A percentile compares a stretch with the other conserved stretches of the same genome.
Evolutionary conservation across 805 yeast genomes (phyloP).

Genomic region (Scheffersomyces coipomensis): DNA sequence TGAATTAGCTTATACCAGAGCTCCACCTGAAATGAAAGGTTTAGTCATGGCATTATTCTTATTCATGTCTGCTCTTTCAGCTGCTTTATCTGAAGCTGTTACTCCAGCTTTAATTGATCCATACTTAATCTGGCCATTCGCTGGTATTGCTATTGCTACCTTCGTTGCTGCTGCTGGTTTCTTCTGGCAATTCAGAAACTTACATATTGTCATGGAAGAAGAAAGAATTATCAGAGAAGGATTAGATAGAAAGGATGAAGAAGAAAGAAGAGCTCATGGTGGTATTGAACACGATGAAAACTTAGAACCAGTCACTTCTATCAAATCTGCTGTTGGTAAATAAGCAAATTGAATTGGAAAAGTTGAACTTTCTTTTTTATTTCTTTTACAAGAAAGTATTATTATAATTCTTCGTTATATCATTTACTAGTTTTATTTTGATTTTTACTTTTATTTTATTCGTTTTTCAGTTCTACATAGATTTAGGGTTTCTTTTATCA

Average conservation of each 20-base stretch:
- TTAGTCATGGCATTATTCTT: slow-evolving; percentile 47
- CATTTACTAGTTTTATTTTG: background rate
- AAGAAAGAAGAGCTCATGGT: slow-evolving; percentile 10
- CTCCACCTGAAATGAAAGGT: slow-evolving; percentile 51
- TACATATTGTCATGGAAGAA: slow-evolving; percentile 39
- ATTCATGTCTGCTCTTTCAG: slow-evolving; percentile 45
- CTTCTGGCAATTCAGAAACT: slow-evolving; percentile 32
- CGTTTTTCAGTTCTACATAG: background rate
- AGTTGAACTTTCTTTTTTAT: no score
- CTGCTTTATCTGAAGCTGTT: slow-evolving; percentile 45
- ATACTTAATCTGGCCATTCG: slow-evolving; percentile 39
- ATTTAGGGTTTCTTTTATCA: background rate
- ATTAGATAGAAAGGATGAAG: slow-evolving; percentile 3
- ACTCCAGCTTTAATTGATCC: slow-evolving; percentile 43
- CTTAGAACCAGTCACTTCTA: slow-evolving; percentile 26
- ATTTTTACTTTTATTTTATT: background rate
- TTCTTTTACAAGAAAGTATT: no score
- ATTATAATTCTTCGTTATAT: background rate
- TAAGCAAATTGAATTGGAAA: no score
- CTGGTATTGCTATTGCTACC: slow-evolving; percentile 37
- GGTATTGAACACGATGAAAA: slow-evolving; percentile 17
- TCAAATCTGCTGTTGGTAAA: slow-evolving; percentile 27
- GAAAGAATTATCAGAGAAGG: slow-evolving; percentile 28
- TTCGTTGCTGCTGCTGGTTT: slow-evolving; percentile 28
- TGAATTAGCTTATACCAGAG: slow-evolving; percentile 52